Base-by-base conservation (phyloP, 495 filamentous ascomycete genomes). In the Terfezia boudieri region DNA sequence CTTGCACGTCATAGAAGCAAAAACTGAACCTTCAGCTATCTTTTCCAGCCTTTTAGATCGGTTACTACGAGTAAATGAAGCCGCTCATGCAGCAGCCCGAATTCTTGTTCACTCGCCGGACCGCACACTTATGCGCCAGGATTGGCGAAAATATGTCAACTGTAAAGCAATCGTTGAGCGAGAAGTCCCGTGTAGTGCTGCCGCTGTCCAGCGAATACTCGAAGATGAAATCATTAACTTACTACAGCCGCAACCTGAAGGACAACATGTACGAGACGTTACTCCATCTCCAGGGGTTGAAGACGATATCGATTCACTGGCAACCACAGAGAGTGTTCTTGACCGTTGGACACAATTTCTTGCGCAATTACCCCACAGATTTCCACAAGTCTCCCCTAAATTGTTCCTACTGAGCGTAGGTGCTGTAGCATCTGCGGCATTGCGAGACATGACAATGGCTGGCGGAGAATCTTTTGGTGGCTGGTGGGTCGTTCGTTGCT, bases 401-500 rank as follows among this genome's bases (percentile, higher is more conserved):
- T 82, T 77, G 50, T 73, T 89, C 46, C 72, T 87, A 17, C 76
- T 77, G 64, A 82, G 77, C 57, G 75, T 86, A 22, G 76, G 80
- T 55, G 73, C 76, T 26, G 67, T 86, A 16, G 76, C 82, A 16
- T 80, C 78, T 1, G 76, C 81, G 10, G 77, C 81, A 8, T 70
- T 89, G 64, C 73, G 84, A 43, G 84, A 88, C 60, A 73, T 89
- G 55, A 95, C 89, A 8, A 78, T 95, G 22, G 75, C 75, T 23
- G 79, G 83, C 56, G 86, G 83, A 9, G 76, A 79, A 56, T 93
- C 84, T 61, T 98, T 94, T 63, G 86, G 85, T 12, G 80, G 84
- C 2, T 98, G 90, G 90, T 95, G 90, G 86, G 82, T 94, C 53
- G 87, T 85, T n/a, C 94, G 95, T 64, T 86, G 88, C 53, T 98